Percentiles rank a stretch among this genome's conserved stretches.
phyloP scores from a whole-genome alignment of 2,329 filamentous ascomycete species.

The Fusarium mangiferae region DNA sequence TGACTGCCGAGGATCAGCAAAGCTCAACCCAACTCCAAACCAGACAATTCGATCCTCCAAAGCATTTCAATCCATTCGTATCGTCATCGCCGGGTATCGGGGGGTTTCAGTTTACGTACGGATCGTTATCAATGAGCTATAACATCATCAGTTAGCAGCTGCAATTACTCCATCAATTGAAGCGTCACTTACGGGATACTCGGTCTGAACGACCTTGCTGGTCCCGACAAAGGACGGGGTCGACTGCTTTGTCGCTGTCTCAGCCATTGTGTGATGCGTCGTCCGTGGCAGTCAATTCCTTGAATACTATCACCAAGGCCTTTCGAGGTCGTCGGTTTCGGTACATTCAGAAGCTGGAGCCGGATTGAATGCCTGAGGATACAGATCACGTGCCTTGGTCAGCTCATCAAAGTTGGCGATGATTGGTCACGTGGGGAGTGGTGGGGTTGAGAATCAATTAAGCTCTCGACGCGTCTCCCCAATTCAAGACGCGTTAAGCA shows the following conservation, averaged over 20 bases:
- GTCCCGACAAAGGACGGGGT: constrained; percentile 50
- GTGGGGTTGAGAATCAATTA: constrained; percentile 36
- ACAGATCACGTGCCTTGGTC: constrained; percentile 45
- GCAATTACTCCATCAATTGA: constrained; percentile 37
- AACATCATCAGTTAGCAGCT: constrained; percentile 47
- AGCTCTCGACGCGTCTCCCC: constrained; percentile 40
- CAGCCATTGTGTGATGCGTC: constrained; percentile 51
- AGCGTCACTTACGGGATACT: constrained; percentile 80
- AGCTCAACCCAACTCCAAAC: constrained; percentile 3
- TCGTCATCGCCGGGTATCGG: constrained; percentile 2
- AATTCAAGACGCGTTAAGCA: constrained; percentile 24
- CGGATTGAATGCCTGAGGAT: constrained; percentile 46
- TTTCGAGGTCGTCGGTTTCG: constrained; percentile 41
- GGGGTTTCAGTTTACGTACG: constrained; percentile 66
- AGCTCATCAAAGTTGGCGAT: constrained; percentile 19
- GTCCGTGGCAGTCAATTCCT: constrained; percentile 45
- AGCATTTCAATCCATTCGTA: background rate
- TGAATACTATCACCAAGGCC: constrained; percentile 41
- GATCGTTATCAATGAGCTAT: constrained; percentile 98
- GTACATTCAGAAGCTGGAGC: constrained; percentile 40
- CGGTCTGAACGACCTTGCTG: constrained; percentile 81
- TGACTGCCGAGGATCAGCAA: constrained; percentile 68
- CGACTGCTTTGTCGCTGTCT: constrained; percentile 52
- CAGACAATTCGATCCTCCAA: background rate
- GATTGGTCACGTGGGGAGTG: constrained; percentile 27